phyloP scores from a whole-genome alignment of 1,284 basidiomycete genomes.

The Microbotryum scabiosae region DNA sequence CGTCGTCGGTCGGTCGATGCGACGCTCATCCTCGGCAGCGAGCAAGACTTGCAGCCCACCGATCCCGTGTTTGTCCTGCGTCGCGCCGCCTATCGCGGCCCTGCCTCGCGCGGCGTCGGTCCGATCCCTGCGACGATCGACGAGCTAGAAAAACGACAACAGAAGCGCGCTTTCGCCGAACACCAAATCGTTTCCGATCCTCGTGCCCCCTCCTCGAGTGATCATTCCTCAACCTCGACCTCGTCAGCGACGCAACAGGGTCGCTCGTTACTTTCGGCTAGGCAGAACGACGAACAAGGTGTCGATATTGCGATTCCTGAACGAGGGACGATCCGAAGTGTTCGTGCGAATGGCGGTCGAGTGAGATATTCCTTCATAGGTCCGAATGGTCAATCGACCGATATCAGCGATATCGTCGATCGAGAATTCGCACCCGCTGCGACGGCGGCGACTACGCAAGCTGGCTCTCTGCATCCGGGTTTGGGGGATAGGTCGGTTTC shows the following conservation, averaged over 20 bases:
- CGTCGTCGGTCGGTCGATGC: slow-evolving; percentile 86
- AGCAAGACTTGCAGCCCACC: slow-evolving; percentile 65
- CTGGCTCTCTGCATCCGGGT: slow-evolving; percentile 7
- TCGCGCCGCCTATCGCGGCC: slow-evolving; percentile 12
- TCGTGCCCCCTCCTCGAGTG: not conserved
- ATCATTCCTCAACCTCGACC: slow-evolving; percentile 42
- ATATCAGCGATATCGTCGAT: slow-evolving; percentile 85
- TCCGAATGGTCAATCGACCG: slow-evolving; percentile 72
- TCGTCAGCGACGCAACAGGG: slow-evolving; percentile 84
- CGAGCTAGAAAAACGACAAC: slow-evolving; percentile 27
- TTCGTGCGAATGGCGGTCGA: slow-evolving; percentile 53
- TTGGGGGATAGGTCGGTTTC: slow-evolving; percentile 22
- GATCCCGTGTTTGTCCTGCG: slow-evolving; percentile 80
- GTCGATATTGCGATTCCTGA: slow-evolving; percentile 78
- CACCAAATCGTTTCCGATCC: no score
- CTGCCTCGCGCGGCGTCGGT: slow-evolving; percentile 11
- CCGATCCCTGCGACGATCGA: slow-evolving; percentile 23
- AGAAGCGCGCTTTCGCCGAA: slow-evolving; percentile 1
- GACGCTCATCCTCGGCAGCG: slow-evolving; percentile 55
- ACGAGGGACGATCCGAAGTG: slow-evolving; percentile 73
- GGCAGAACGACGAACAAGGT: slow-evolving; percentile 71
- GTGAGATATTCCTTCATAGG: slow-evolving; percentile 89
- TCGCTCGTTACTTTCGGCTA: slow-evolving; percentile 68
- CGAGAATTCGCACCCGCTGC: slow-evolving; percentile 50
- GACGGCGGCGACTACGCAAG: not conserved